These are phyloP conservation scores for Centrapalus pauciflorus DNA, from an alignment of 129 eudicot species.

Conservation along the genomic window DNA sequence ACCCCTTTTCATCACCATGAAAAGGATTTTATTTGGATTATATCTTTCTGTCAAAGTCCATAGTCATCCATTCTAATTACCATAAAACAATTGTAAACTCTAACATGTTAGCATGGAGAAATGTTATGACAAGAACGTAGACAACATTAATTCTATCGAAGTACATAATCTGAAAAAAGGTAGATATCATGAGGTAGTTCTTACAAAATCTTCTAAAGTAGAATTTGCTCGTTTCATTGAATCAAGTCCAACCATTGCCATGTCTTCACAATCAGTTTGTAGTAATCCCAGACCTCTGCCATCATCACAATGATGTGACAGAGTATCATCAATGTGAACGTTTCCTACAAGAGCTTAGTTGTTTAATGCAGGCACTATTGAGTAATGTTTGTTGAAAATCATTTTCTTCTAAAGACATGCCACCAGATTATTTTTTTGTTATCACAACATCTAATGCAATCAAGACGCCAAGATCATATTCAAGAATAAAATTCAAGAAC, in stretches of 20 bases:
- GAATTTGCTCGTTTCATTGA: slow-evolving; percentile 91
- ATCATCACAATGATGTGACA: slow-evolving; percentile 21
- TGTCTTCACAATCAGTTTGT: slow-evolving; percentile 23
- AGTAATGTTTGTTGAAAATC: background rate
- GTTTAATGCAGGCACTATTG: background rate
- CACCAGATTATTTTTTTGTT: slow-evolving; percentile 1
- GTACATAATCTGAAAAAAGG: background rate
- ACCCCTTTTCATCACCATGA: too few species aligned
- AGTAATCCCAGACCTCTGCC: slow-evolving; percentile 18
- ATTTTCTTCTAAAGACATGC: background rate
- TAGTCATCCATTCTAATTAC: background rate
- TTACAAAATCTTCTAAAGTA: slow-evolving; percentile 93
- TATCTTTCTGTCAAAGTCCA: too few species aligned
- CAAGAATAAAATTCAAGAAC: background rate
- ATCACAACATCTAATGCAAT: background rate
- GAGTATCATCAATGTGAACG: slow-evolving; percentile 16
- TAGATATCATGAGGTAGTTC: slow-evolving; percentile 15
- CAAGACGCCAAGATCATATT: background rate
- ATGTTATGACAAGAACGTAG: background rate
- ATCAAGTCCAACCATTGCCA: slow-evolving; percentile 56
- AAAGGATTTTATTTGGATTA: too few species aligned
- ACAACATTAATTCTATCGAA: too few species aligned
- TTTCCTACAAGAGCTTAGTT: slow-evolving; percentile 32
- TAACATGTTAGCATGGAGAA: background rate
- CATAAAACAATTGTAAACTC: background rate